A percentile compares a stretch with the other conserved stretches of the same genome.
These are phyloP conservation scores for Zymoseptoria passerinii DNA, from an alignment of 2,329 filamentous ascomycete species.

Conservation along the genomic window DNA sequence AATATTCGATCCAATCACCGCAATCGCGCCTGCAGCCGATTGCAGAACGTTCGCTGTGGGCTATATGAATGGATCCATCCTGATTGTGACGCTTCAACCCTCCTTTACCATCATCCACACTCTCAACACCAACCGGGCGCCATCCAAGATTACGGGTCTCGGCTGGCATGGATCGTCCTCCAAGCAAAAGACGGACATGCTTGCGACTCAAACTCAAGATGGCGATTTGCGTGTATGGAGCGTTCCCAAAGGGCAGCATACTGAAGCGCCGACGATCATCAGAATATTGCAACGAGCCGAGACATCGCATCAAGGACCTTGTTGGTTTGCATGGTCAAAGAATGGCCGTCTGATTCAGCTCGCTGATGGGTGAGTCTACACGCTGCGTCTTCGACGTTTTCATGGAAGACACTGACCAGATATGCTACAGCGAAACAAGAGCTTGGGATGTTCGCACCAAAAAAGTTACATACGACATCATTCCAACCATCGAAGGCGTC, in stretches of 20 bases:
- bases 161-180: conserved; percentile 96
- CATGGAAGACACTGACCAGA: background rate
- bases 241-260: conserved; percentile 70
- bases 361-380: conserved; percentile 67
- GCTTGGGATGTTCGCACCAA: conserved; percentile 99
- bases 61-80: conserved; percentile 88
- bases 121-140: conserved; percentile 70
- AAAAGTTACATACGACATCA: conserved; percentile 79
- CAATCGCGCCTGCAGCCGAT: conserved; percentile 78
- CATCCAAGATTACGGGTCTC: conserved; percentile 78
- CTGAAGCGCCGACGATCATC: conserved; percentile 73
- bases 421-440: conserved; percentile 59
- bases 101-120: conserved; percentile 92
- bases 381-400: background rate
- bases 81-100: conserved; percentile 82
- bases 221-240: conserved; percentile 96
- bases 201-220: conserved; percentile 84
- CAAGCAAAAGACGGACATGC: conserved; percentile 94
- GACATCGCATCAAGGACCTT: conserved; percentile 62
- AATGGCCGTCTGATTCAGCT: conserved; percentile 93
- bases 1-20: conserved; percentile 91
- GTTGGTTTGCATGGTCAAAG: conserved; percentile 98
- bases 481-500: conserved; percentile 76
- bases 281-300: conserved; percentile 76
- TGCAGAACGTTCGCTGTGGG: conserved; percentile 94